Conservation (phyloP, 306 rosid species). For the Corylus avellana region DNA sequence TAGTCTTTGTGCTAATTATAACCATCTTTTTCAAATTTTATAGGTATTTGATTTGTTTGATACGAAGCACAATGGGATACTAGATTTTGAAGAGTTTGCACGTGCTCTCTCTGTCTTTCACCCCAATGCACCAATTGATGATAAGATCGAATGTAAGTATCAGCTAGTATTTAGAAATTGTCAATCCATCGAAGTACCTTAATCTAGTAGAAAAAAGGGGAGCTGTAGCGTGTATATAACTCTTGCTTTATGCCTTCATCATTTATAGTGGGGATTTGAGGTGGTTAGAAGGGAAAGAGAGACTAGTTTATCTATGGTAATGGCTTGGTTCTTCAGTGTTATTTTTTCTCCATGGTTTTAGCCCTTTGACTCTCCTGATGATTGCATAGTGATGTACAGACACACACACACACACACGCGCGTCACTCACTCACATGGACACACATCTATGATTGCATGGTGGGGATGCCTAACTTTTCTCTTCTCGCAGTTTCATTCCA, state of each 20-base stretch:
- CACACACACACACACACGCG: no score
- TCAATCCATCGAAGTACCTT: conserved; percentile 8
- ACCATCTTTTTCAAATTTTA: conserved; percentile 34
- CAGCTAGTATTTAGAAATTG: conserved; percentile 16
- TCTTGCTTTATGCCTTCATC: not conserved
- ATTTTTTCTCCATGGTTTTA: conserved; percentile 9
- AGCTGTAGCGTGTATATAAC: not conserved
- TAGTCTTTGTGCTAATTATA: conserved; percentile 5
- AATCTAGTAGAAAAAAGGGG: not conserved
- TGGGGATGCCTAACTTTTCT: conserved; percentile 31
- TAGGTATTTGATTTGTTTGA: conserved; percentile 88
- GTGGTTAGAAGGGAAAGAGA: conserved; percentile 21
- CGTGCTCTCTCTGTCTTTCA: conserved; percentile 84
- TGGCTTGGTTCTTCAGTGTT: conserved; percentile 6
- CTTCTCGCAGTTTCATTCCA: conserved; percentile 75
- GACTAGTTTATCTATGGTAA: conserved; percentile 1
- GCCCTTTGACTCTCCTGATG: conserved; percentile 13
- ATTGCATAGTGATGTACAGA: conserved; percentile 15
- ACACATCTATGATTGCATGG: conserved; percentile 2
- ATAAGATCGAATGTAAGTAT: conserved; percentile 75
- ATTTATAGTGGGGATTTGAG: not conserved
- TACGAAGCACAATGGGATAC: conserved; percentile 58
- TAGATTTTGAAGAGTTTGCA: conserved; percentile 79
- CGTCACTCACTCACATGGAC: not conserved
- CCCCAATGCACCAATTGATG: conserved; percentile 71